Evolutionary conservation across 1,139 yeast genomes (phyloP), one percentile per base, ranked within the genome.

Genomic region (Sugiyamaella paludigena): DNA sequence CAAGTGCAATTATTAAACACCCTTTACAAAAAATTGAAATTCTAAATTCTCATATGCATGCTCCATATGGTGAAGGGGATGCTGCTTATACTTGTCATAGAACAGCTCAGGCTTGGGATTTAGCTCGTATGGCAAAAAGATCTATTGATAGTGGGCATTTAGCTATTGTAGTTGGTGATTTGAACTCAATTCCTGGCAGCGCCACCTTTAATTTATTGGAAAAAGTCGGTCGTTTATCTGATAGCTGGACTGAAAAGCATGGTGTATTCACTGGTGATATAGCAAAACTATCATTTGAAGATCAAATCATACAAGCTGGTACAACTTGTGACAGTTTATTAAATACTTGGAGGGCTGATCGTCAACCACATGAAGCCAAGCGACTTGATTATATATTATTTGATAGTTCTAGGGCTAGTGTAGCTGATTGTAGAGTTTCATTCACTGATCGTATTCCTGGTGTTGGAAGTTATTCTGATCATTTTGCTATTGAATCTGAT

Each of bases 91-190:
- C 83, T 2, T 87, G 96, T 58, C 98, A 92, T 64, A 73, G 98
- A 47, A 84, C 96, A 0, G 81, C 95, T 52, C 99, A 92, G 67
- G 98, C 98, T 0, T 92, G 98, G 98, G 97, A 91, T 65, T 80
- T 94, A 63, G 77, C 92, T 24, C 78, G 81, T 48, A 55, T 89
- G 45, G 82, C 87, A 1, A 75, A 76, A 30, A 67, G 83, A 45
- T 77, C 92, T 43, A 75, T 76, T 43, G 75, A 73, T 48, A 84
- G 92, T 0, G 96, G 97, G 0, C 85, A 87, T 66, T 84, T 91
- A 1, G 92, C 87, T 0, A 77, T 94, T 40, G 83, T 88, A 46
- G 96, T 91, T 27, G 99, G 98, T 1, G 98, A 92, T 68, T 75
- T 92, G 64, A 92, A 92, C 66, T 86, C 95, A 3, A 75, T 81